phyloP scores from a whole-genome alignment of 2,329 filamentous ascomycete species.

The Penicillium sp. region DNA sequence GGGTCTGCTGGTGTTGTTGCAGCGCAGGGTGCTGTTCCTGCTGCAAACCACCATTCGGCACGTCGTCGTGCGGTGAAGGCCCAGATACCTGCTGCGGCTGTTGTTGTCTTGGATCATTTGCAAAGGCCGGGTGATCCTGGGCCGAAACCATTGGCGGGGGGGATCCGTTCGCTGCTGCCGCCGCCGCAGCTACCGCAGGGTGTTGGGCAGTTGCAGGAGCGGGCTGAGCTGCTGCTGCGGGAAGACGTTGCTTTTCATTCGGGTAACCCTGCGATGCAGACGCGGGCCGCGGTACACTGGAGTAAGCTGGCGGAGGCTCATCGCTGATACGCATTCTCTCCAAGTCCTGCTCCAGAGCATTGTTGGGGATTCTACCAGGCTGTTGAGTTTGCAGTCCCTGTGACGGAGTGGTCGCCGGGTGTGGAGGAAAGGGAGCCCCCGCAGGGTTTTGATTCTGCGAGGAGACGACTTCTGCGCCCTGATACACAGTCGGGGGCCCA shows the following conservation, averaged over 20 bases:
- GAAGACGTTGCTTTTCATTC: slow-evolving; percentile 73
- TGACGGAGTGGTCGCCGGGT: slow-evolving; percentile 29
- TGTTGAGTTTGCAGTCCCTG: slow-evolving; percentile 28
- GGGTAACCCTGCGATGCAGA: slow-evolving; percentile 65
- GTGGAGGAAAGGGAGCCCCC: slow-evolving; percentile 43
- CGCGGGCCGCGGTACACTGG: slow-evolving; percentile 65
- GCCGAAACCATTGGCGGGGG: slow-evolving; percentile 40
- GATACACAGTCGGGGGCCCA: slow-evolving; percentile 88
- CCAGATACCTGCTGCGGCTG: slow-evolving; percentile 22
- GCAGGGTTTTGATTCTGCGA: slow-evolving; percentile 45
- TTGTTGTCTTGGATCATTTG: slow-evolving; percentile 72
- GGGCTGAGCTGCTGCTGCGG: slow-evolving; percentile 28
- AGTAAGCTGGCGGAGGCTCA: slow-evolving; percentile 94
- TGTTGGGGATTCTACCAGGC: slow-evolving; percentile 58
- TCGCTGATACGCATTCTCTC: slow-evolving; percentile 79
- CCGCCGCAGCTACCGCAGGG: slow-evolving; percentile 25
- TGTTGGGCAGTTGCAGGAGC: slow-evolving; percentile 28
- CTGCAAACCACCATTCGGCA: slow-evolving; percentile 25
- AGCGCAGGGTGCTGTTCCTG: slow-evolving; percentile 25
- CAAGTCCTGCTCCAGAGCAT: slow-evolving; percentile 84
- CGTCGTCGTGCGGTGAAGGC: slow-evolving; percentile 43
- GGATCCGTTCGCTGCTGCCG: slow-evolving; percentile 19
- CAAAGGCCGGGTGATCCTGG: slow-evolving; percentile 82
- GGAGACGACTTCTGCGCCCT: slow-evolving; percentile 74
- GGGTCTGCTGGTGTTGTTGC: slow-evolving; percentile 40